Evolutionary conservation across 2,329 filamentous ascomycete species (phyloP).

Genomic region (Rhinocladiella mackenziei): DNA sequence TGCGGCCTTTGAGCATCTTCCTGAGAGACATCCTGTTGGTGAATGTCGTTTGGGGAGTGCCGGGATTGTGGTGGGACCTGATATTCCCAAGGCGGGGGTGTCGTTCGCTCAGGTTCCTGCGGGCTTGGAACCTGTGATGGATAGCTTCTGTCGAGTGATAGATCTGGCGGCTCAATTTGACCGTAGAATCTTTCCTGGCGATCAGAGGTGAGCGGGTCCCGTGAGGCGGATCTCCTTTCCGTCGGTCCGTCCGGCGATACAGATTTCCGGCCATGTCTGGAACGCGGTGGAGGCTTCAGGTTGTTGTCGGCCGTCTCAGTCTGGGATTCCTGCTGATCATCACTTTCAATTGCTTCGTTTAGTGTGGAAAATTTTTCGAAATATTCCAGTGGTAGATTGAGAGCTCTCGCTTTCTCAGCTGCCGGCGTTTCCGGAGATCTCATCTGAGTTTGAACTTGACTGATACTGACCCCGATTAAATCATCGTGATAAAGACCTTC

Average conservation of each 20-base stretch:
- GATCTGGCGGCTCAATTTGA: not conserved
- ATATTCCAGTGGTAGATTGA: conserved; percentile 38
- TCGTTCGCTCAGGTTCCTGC: too few species aligned
- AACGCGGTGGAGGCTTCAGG: conserved; percentile 2
- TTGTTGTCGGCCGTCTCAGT: not conserved
- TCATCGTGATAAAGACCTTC: conserved; percentile 27
- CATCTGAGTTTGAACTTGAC: conserved; percentile 54
- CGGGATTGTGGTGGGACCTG: conserved; percentile 2
- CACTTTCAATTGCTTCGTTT: conserved; percentile 12
- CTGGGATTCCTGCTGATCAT: conserved; percentile 6
- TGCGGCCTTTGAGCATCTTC: not conserved
- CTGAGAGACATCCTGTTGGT: not conserved
- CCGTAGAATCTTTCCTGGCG: not conserved
- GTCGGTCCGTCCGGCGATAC: not conserved
- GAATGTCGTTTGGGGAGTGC: conserved; percentile 1
- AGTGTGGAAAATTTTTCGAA: conserved; percentile 9
- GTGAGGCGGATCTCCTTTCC: not conserved
- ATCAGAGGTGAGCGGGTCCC: not conserved
- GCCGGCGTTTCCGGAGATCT: conserved; percentile 55
- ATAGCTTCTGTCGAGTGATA: not conserved
- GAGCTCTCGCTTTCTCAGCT: conserved; percentile 55
- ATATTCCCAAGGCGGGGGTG: not conserved
- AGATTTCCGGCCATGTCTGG: conserved; percentile 1
- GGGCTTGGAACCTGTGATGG: conserved; percentile 1
- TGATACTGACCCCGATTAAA: conserved; percentile 58